Percentiles rank a stretch among this genome's conserved stretches.
These are phyloP conservation scores for Protomyces pachydermus DNA, from an alignment of 1,139 yeast genomes.

Conservation along the genomic window DNA sequence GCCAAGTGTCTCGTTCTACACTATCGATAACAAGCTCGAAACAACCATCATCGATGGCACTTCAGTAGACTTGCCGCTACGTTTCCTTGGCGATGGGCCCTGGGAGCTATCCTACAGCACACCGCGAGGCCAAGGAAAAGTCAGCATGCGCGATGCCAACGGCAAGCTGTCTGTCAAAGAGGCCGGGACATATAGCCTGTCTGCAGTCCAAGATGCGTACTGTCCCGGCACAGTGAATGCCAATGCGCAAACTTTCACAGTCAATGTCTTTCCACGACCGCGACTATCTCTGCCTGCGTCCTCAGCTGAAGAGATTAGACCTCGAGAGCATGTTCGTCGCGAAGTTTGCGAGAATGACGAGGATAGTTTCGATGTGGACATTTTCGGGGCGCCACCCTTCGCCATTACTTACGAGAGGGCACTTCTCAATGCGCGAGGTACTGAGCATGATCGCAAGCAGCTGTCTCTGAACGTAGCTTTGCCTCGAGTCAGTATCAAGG, in stretches of 20 bases:
- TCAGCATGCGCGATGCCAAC: conserved; percentile 34
- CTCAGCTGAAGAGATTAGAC: conserved; percentile 32
- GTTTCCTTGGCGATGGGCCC: conserved; percentile 48
- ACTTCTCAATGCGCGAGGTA: conserved; percentile 18
- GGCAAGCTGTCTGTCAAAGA: conserved; percentile 45
- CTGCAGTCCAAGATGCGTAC: conserved; percentile 57
- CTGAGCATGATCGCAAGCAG: conserved; percentile 43
- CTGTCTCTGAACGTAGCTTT: conserved; percentile 50
- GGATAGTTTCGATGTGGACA: conserved; percentile 48
- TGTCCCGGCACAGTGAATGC: conserved; percentile 59
- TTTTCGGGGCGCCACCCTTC: conserved; percentile 67
- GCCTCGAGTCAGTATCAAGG: conserved; percentile 47
- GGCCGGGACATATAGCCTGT: conserved; percentile 60
- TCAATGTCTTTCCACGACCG: conserved; percentile 59
- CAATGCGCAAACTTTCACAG: conserved; percentile 42
- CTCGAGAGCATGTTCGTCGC: conserved; percentile 38
- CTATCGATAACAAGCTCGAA: conserved; percentile 39
- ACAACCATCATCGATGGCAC: conserved; percentile 52
- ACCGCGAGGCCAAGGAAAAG: conserved; percentile 23
- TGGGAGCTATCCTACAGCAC: conserved; percentile 28
- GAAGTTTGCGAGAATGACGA: conserved; percentile 50
- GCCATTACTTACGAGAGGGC: conserved; percentile 54
- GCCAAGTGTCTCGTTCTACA: conserved; percentile 53
- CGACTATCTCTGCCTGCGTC: conserved; percentile 42
- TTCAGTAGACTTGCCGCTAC: conserved; percentile 54